These are phyloP conservation scores for Phoenix roebelenii DNA, from an alignment of 176 grass and related monocot species.

Conservation along the genomic window DNA sequence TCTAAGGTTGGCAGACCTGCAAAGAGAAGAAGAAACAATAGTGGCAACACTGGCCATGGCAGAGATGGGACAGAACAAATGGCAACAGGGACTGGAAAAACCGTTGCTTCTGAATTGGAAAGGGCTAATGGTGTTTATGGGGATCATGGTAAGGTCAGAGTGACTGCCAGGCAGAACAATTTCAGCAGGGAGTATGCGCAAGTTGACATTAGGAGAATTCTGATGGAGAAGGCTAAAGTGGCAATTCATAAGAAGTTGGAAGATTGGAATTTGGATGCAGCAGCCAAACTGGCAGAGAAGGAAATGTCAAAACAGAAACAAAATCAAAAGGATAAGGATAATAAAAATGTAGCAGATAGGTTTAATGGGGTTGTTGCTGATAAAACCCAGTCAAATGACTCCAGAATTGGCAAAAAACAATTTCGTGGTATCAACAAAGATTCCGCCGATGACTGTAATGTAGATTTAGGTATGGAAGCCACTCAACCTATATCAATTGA, in stretches of 20 bases:
- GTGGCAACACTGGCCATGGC: slow-evolving; percentile 24
- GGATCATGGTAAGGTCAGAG: slow-evolving; percentile 35
- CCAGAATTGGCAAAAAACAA: slow-evolving; percentile 4
- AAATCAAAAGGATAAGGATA: slow-evolving; percentile 20
- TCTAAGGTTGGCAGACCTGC: slow-evolving; percentile 35
- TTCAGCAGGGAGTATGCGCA: slow-evolving; percentile 47
- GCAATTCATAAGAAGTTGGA: slow-evolving; percentile 38
- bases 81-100: slow-evolving; percentile 23
- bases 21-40: slow-evolving; percentile 42
- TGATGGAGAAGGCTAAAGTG: slow-evolving; percentile 59
- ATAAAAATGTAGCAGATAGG: slow-evolving; percentile 24
- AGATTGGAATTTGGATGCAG: slow-evolving; percentile 36
- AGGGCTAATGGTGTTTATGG: slow-evolving; percentile 31
- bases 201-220: slow-evolving; percentile 43
- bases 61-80: slow-evolving; percentile 38
- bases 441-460: slow-evolving; percentile 21
- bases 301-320: slow-evolving; percentile 3
- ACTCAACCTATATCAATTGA: slow-evolving; percentile 52
- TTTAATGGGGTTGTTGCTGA: slow-evolving; percentile 24
- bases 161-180: slow-evolving; percentile 46
- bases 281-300: slow-evolving; percentile 20
- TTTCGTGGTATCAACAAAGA: no score
- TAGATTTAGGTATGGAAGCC: slow-evolving; percentile 18
- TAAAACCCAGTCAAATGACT: slow-evolving; percentile 28
- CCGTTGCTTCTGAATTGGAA: slow-evolving; percentile 30